A percentile compares a stretch with the other conserved stretches of the same genome.
These are phyloP conservation scores for Schwanniomyces yamadae DNA, from an alignment of 805 yeast species.

Conservation along the genomic window DNA sequence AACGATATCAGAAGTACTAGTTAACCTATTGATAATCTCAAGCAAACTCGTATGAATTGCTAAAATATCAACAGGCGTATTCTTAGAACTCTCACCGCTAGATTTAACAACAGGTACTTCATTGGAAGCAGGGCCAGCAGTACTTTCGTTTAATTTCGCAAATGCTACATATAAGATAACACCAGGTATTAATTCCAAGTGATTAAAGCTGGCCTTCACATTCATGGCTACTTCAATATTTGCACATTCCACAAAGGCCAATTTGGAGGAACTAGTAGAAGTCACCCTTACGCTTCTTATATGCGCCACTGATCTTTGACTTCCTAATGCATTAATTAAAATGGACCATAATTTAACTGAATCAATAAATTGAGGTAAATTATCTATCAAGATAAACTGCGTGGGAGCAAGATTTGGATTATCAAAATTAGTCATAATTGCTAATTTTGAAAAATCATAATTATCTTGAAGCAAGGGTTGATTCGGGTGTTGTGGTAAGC, in stretches of 20 bases:
- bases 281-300: slow-evolving; percentile 20
- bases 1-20: slow-evolving; percentile 17
- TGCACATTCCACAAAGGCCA: slow-evolving; percentile 65
- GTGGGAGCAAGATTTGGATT: slow-evolving; percentile 75
- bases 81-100: slow-evolving; percentile 9
- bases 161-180: slow-evolving; percentile 74
- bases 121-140: slow-evolving; percentile 2
- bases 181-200: slow-evolving; percentile 80
- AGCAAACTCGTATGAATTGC: slow-evolving; percentile 23
- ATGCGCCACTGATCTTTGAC: slow-evolving; percentile 14
- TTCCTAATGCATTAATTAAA: slow-evolving; percentile 20
- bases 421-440: slow-evolving; percentile 69
- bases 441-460: slow-evolving; percentile 55
- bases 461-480: slow-evolving; percentile 49
- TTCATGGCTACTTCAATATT: slow-evolving; percentile 72
- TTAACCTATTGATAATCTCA: slow-evolving; percentile 15
- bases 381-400: slow-evolving; percentile 72
- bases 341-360: slow-evolving; percentile 35
- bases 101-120: slow-evolving; percentile 2
- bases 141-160: slow-evolving; percentile 61
- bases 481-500: slow-evolving; percentile 4
- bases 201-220: slow-evolving; percentile 76
- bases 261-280: slow-evolving; percentile 19
- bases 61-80: slow-evolving; percentile 21
- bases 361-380: slow-evolving; percentile 73